Conservation (phyloP, 495 filamentous ascomycete species). For the Penicillium flavigenum region DNA sequence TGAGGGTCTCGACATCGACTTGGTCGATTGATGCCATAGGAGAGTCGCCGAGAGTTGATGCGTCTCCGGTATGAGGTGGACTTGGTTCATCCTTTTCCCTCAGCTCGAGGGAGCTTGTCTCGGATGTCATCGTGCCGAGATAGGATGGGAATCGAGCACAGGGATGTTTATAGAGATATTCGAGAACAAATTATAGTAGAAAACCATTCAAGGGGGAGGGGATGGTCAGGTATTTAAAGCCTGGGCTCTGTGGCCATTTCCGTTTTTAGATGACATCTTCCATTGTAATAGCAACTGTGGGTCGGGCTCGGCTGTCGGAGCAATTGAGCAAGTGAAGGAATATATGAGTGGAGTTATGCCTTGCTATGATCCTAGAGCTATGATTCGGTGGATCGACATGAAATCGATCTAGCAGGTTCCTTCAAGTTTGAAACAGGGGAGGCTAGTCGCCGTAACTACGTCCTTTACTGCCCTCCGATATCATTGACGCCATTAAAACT, state of each 20-base stretch:
- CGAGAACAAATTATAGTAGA: not conserved
- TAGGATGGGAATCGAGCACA: not conserved
- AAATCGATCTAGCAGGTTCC: too few species aligned
- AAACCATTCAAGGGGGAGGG: not conserved
- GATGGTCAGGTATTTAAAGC: not conserved
- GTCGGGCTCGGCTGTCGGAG: not conserved
- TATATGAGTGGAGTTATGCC: too few species aligned
- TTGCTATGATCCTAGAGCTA: not conserved
- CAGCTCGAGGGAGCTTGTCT: not conserved
- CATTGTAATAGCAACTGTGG: constrained; percentile 2
- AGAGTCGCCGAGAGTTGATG: constrained; percentile 4
- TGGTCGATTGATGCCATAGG: constrained; percentile 20
- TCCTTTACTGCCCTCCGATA: too few species aligned
- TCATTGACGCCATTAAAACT: too few species aligned
- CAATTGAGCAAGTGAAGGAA: not conserved
- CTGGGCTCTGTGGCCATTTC: not conserved
- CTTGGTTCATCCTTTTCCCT: not conserved
- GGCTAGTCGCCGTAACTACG: too few species aligned
- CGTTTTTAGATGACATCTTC: constrained; percentile 4
- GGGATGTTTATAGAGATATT: not conserved
- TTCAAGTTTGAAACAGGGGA: too few species aligned
- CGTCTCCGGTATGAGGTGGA: not conserved
- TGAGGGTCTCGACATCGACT: constrained; percentile 27
- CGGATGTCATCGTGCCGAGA: constrained; percentile 3
- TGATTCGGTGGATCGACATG: not conserved